A percentile compares a stretch with the other conserved stretches of the same genome.
These are phyloP conservation scores for Chaetomiaceae sp. DNA, from an alignment of 2,329 filamentous ascomycete genomes.

Conservation along the genomic window DNA sequence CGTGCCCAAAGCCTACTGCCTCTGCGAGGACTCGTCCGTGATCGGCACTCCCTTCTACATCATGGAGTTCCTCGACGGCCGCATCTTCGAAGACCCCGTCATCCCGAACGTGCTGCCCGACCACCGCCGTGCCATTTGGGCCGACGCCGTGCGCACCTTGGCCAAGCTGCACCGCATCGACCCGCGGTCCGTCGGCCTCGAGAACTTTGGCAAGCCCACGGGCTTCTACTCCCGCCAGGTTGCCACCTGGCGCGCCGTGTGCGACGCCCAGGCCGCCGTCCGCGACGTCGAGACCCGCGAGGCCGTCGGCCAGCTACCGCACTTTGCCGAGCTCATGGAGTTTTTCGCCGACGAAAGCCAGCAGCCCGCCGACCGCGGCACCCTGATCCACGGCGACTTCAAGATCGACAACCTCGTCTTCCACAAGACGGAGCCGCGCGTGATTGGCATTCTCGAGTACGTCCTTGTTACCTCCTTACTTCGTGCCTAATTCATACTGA, in stretches of 20 bases:
- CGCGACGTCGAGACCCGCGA: conserved; percentile 72
- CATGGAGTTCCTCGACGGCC: conserved; percentile 91
- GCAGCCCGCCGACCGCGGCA: conserved; percentile 73
- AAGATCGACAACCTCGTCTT: conserved; percentile 92
- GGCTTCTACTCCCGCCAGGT: conserved; percentile 88
- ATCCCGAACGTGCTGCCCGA: conserved; percentile 67
- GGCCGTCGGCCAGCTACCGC: conserved; percentile 75
- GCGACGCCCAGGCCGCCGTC: conserved; percentile 68
- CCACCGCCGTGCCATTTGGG: conserved; percentile 79
- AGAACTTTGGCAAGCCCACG: conserved; percentile 64
- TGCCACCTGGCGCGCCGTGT: conserved; percentile 75
- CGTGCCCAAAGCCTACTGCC: conserved; percentile 74
- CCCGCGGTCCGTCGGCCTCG: conserved; percentile 62
- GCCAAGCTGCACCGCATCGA: conserved; percentile 79
- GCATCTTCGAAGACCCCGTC: conserved; percentile 85
- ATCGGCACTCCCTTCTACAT: conserved; percentile 94
- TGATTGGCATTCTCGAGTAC: conserved; percentile 88
- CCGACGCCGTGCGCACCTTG: conserved; percentile 74
- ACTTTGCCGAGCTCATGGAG: conserved; percentile 71
- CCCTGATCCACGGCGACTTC: conserved; percentile 90
- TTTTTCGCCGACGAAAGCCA: conserved; percentile 68
- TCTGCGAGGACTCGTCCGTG: conserved; percentile 77
- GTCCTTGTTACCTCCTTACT: conserved; percentile 29
- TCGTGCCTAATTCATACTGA: neutral
- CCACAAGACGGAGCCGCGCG: conserved; percentile 78